Evolutionary conservation across 495 filamentous ascomycete species (phyloP), one percentile per base, ranked within the genome.

Genomic region (Hypoxylon lenormandii): DNA sequence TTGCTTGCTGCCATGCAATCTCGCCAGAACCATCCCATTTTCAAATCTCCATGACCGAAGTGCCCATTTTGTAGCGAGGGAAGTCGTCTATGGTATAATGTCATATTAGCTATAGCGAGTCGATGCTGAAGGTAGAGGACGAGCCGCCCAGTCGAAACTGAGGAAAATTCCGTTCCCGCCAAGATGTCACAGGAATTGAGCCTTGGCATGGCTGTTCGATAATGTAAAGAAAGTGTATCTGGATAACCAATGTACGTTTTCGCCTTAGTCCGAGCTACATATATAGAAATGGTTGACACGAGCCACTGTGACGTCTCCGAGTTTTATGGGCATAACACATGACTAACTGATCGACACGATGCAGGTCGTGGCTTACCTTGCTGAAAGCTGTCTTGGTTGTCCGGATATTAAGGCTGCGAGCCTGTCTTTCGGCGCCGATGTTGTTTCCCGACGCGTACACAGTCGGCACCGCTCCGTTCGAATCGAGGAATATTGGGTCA

Each of bases 301-400:
- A n/a, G 13, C 26, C 50, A 47, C 13, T 43, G 22, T 12, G 40
- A 40, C 21, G 13, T 50, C 30, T 43, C 16, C 13, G 28, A 12
- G 7, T 49, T 62, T 10, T 15, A 48, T 28, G 15, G 42, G 6
- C 38, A 55, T 26, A 56, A 16, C 8, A 30, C 12, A 23, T 45
- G 26, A 37, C 33, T 16, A 51, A 11, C 6, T 37, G 23, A 57
- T 47, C 22, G 55, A 57, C 50, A 61, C 52, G 13, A 49, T 40
- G 21, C 33, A 42, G 50, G 21, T 46, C 15, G 23, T 50, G 21
- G 42, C 68, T 71, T 53, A 66, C 68, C 52, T 62, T 48, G 19
- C 15, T 50, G 26, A 48, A 57, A 2, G 13, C 30, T 57, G 45
- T 30, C 48, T 45, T 50, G 48, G 15, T 28, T 54, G 36, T 23